Percentiles rank a stretch among this genome's conserved stretches.
Conservation (phyloP, 768 basidiomycete genomes). For the Leccinum uliginosum region DNA sequence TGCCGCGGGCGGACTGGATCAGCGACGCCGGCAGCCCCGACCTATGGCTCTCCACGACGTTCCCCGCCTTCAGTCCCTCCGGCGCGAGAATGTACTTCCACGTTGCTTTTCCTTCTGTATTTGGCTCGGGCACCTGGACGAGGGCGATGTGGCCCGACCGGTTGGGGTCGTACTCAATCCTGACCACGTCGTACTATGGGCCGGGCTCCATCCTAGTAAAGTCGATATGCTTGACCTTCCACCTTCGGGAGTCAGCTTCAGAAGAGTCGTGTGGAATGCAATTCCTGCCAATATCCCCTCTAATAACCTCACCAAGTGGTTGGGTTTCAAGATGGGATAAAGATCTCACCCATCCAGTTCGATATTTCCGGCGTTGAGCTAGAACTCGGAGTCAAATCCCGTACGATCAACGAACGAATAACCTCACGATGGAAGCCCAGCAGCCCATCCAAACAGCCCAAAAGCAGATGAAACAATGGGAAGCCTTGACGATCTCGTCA, state of each 20-base stretch:
- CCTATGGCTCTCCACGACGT: conserved; percentile 82
- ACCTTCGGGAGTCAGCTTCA: conserved; percentile 35
- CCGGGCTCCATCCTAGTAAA: conserved; percentile 78
- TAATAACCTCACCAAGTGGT: conserved; percentile 34
- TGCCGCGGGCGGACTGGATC: conserved; percentile 43
- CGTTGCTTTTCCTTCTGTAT: conserved; percentile 47
- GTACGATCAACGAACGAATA: neutral
- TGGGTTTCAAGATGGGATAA: conserved; percentile 41
- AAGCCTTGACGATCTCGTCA: conserved; percentile 37
- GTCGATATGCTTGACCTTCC: conserved; percentile 50
- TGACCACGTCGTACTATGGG: conserved; percentile 80
- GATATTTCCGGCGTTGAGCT: conserved; percentile 43
- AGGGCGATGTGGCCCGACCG: conserved; percentile 94
- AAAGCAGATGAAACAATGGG: conserved; percentile 39
- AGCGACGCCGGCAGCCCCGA: conserved; percentile 71
- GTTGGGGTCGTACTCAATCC: conserved; percentile 96
- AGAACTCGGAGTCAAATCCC: neutral
- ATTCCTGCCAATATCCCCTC: conserved; percentile 35
- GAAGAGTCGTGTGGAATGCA: conserved; percentile 46
- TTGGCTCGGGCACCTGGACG: conserved; percentile 56
- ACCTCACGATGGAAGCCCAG: conserved; percentile 36
- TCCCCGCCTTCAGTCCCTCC: conserved; percentile 84
- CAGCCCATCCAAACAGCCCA: conserved; percentile 44
- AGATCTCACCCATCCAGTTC: conserved; percentile 41
- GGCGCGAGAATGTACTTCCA: conserved; percentile 94